A percentile compares a stretch with the other conserved stretches of the same genome.
Conservation (phyloP, 2,329 filamentous ascomycete genomes). For the Podosphaera fusca region DNA sequence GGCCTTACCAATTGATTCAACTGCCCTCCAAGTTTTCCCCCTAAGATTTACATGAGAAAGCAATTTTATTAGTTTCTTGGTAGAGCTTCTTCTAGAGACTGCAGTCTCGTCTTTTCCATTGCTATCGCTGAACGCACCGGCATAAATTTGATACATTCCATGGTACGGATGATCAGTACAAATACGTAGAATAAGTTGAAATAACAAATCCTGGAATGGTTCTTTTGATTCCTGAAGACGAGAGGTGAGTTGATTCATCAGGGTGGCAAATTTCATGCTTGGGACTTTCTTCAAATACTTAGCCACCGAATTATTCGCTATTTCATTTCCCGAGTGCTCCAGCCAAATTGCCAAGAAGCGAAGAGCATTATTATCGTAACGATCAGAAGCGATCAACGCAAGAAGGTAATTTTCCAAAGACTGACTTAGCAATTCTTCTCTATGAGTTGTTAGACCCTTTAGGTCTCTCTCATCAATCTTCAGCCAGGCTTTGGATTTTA, state of each 20-base stretch:
- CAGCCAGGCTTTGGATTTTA: slow-evolving; percentile 67
- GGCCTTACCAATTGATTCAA: slow-evolving; percentile 49
- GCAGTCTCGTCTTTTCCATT: slow-evolving; percentile 53
- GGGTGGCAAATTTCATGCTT: slow-evolving; percentile 70
- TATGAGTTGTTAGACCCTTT: slow-evolving; percentile 49
- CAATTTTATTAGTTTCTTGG: slow-evolving; percentile 41
- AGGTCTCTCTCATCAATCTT: slow-evolving; percentile 79
- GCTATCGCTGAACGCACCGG: slow-evolving; percentile 45
- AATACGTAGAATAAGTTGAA: slow-evolving; percentile 54
- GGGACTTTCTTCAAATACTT: slow-evolving; percentile 51
- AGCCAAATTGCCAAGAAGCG: slow-evolving; percentile 91
- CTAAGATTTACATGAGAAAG: slow-evolving; percentile 25
- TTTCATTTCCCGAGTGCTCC: slow-evolving; percentile 52
- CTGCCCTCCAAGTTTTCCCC: slow-evolving; percentile 39
- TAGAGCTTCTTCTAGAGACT: slow-evolving; percentile 49
- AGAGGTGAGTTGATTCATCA: slow-evolving; percentile 96
- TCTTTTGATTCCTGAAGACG: slow-evolving; percentile 49
- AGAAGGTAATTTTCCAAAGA: slow-evolving; percentile 86
- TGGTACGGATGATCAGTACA: slow-evolving; percentile 89
- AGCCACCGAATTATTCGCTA: slow-evolving; percentile 55
- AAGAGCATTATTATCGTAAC: slow-evolving; percentile 70
- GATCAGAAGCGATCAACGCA: slow-evolving; percentile 62
- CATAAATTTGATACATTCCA: slow-evolving; percentile 91
- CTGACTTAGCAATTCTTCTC: slow-evolving; percentile 64
- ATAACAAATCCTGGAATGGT: slow-evolving; percentile 55